Conservation (phyloP, 148 eudicot genomes). For the Rhododendron molle region DNA sequence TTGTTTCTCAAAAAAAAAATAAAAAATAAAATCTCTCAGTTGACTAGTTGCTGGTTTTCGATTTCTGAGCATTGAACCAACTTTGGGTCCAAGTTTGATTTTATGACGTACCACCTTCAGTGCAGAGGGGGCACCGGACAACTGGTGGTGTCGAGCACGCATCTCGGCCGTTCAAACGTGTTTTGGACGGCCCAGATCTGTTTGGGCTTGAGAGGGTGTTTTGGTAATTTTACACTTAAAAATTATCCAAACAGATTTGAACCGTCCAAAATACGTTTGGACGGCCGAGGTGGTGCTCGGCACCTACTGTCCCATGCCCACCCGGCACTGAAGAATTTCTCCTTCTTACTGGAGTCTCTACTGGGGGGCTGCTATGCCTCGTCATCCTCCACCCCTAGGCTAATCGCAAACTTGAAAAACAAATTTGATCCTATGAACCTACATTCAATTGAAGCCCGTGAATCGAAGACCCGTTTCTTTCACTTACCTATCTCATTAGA, state of each 20-base stretch:
- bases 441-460: neutral
- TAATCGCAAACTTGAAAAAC: neutral
- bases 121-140: no score
- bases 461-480: neutral
- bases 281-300: no score
- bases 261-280: no score
- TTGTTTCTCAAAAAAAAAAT: neutral
- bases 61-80: neutral
- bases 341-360: neutral
- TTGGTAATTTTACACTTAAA: no score
- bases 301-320: no score
- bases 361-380: neutral
- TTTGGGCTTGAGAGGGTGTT: no score
- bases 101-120: neutral
- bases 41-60: neutral
- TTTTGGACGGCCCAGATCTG: no score
- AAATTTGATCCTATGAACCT: neutral
- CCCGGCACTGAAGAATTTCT: no score
- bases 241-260: no score
- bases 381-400: neutral
- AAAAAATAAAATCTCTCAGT: neutral
- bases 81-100: neutral
- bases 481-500: neutral
- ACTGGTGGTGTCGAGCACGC: no score
- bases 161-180: no score